phyloP scores from a whole-genome alignment of 495 filamentous ascomycete genomes.

The Talaromyces proteolyticus region DNA sequence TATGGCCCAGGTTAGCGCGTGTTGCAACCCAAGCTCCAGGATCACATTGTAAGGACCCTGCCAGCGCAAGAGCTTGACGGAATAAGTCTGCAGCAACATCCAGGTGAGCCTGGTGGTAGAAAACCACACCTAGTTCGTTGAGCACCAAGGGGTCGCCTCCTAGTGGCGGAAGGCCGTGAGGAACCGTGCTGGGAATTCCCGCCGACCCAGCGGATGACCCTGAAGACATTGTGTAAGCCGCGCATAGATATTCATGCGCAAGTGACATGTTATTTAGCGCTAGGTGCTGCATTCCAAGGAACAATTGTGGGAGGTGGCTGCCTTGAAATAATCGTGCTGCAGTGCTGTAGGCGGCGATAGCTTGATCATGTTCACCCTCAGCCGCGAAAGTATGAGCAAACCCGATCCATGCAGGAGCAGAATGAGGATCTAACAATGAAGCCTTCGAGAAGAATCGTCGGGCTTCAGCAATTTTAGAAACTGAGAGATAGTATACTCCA shows the following conservation, averaged over 20 bases:
- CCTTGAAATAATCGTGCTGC: conserved; percentile 94
- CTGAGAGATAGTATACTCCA: conserved; percentile 89
- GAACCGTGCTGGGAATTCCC: conserved; percentile 26
- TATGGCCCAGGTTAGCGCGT: conserved; percentile 83
- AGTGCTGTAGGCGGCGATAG: conserved; percentile 95
- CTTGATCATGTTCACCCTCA: conserved; percentile 98
- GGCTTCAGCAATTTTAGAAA: conserved; percentile 84
- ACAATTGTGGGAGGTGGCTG: conserved; percentile 92
- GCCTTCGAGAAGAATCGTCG: conserved; percentile 95
- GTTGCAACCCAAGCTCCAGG: conserved; percentile 82
- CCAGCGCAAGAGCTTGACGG: conserved; percentile 64
- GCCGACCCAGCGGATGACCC: conserved; percentile 36
- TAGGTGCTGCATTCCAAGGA: conserved; percentile 97
- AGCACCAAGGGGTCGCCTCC: conserved; percentile 77
- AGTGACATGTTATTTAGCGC: conserved; percentile 91
- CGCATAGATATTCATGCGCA: conserved; percentile 91
- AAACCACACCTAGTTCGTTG: conserved; percentile 91
- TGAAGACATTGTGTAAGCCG: conserved; percentile 70
- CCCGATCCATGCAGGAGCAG: conserved; percentile 96
- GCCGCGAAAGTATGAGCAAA: conserved; percentile 99
- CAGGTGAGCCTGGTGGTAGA: conserved; percentile 84
- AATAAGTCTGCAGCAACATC: conserved; percentile 69
- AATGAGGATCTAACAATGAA: conserved; percentile 94
- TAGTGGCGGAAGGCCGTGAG: conserved; percentile 44
- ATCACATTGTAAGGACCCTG: conserved; percentile 73